Percentiles rank a stretch among this genome's conserved stretches.
phyloP scores from a whole-genome alignment of 176 grass and related monocot species.

The Bromus sterilis region DNA sequence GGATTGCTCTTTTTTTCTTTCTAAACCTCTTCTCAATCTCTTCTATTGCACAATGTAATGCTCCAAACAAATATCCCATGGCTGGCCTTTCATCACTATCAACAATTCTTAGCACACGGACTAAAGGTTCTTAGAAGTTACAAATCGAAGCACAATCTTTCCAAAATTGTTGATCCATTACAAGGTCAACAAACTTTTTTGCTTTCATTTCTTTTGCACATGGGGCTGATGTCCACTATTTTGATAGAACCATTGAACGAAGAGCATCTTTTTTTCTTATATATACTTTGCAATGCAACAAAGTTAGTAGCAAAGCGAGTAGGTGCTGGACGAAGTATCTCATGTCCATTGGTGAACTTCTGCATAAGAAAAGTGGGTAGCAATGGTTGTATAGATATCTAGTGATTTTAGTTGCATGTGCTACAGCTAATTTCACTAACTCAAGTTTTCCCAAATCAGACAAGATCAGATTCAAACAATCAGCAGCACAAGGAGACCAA shows the following conservation, averaged over 20 bases:
- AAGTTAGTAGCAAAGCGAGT: conserved; percentile 20
- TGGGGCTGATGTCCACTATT: neutral
- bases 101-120: neutral
- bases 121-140: neutral
- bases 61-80: neutral
- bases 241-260: neutral
- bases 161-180: neutral
- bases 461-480: conserved; percentile 3
- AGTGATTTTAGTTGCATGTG: neutral
- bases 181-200: neutral
- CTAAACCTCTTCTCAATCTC: neutral
- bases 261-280: neutral
- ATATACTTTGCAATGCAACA: conserved; percentile 1
- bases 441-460: neutral
- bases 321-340: neutral
- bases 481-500: neutral
- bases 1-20: neutral
- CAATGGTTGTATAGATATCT: neutral
- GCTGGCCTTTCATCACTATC: neutral
- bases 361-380: neutral
- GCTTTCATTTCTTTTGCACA: neutral
- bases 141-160: neutral
- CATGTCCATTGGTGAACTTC: neutral
- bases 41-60: neutral
- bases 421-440: neutral